These are phyloP conservation scores for Mallotus japonicus DNA, from an alignment of 441 rosid species.

Conservation along the genomic window DNA sequence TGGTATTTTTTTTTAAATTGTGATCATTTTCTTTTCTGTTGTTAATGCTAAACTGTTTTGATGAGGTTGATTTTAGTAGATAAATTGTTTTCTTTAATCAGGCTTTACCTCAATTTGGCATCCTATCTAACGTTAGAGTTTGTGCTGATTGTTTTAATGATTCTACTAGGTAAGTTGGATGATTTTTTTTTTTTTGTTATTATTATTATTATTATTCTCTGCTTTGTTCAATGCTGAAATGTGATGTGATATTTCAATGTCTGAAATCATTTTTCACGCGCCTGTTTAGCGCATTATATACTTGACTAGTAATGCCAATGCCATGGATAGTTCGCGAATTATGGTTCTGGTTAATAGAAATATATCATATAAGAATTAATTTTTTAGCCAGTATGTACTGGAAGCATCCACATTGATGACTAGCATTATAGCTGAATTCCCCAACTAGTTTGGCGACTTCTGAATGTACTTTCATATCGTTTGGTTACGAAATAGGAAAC, in stretches of 20 bases:
- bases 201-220: background rate
- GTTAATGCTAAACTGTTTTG: background rate
- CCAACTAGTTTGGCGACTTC: too few species aligned
- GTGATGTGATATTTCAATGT: too few species aligned
- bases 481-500: background rate
- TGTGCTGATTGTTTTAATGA: slow-evolving; percentile 66
- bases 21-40: background rate
- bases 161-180: slow-evolving; percentile 41
- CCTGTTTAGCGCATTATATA: too few species aligned
- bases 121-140: slow-evolving; percentile 53
- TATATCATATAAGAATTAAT: too few species aligned
- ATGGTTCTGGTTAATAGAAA: too few species aligned
- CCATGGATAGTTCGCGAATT: too few species aligned
- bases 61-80: slow-evolving; percentile 4
- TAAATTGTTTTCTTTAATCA: slow-evolving; percentile 22
- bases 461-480: background rate
- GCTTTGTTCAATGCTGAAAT: background rate
- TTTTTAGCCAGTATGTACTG: too few species aligned
- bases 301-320: too few species aligned
- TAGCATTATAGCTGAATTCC: too few species aligned
- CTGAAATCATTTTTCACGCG: too few species aligned
- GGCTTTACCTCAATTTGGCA: slow-evolving; percentile 66
- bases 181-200: slow-evolving; percentile 6
- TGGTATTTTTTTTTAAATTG: slow-evolving; percentile 38
- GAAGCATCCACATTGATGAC: background rate